Conservation (phyloP, 2,329 filamentous ascomycete species). For the Aschersonia sp. region DNA sequence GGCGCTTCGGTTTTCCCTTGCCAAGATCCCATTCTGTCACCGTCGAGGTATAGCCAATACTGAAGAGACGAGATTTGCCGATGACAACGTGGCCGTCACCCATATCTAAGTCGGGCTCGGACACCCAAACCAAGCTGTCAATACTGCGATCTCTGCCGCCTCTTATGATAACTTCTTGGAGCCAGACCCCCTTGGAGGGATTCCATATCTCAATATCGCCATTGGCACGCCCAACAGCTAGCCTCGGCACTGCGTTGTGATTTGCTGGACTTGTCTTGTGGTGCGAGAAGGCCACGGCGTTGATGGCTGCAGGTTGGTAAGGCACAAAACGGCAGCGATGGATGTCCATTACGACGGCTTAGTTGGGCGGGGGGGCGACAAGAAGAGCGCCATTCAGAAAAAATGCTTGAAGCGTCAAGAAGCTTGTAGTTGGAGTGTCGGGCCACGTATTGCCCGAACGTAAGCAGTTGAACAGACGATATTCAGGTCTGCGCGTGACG, state of each 20-base stretch:
- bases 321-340: constrained; percentile 94
- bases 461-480: no score
- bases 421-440: no score
- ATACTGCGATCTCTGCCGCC: constrained; percentile 78
- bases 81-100: constrained; percentile 44
- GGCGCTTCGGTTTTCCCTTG: constrained; percentile 60
- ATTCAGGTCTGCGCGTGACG: no score
- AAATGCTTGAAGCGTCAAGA: no score
- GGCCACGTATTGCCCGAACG: no score
- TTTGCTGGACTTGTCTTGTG: constrained; percentile 33
- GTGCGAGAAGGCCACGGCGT: constrained; percentile 87
- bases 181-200: constrained; percentile 66
- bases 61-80: constrained; percentile 78
- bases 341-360: constrained; percentile 58
- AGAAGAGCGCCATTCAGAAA: no score
- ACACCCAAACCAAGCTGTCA: constrained; percentile 84
- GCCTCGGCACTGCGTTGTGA: constrained; percentile 45
- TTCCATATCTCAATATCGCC: constrained; percentile 99
- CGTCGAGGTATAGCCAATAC: constrained; percentile 82
- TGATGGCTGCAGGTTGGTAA: constrained; percentile 83
- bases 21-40: constrained; percentile 92
- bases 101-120: constrained; percentile 61
- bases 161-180: constrained; percentile 74
- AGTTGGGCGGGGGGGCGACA: no score
- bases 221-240: constrained; percentile 84